Evolutionary conservation across 352 stramenopile species (phyloP).

Genomic region (Globisporangium alternatum): DNA sequence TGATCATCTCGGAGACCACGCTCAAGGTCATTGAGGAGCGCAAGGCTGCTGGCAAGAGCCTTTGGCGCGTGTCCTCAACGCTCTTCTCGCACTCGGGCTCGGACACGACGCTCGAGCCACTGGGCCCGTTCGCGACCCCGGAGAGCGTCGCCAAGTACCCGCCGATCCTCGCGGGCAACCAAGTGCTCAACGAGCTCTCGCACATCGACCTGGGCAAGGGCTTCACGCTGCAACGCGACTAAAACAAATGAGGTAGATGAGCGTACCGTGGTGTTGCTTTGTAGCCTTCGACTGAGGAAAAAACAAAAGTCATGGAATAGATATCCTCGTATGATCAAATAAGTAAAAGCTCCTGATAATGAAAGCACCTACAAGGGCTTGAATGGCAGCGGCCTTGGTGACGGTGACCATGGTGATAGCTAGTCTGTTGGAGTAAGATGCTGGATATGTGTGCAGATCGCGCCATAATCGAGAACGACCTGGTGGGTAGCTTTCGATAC

Average conservation of each 20-base stretch:
- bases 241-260: slow-evolving; percentile 7
- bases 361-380: too few species aligned
- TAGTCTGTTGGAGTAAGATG: too few species aligned
- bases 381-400: too few species aligned
- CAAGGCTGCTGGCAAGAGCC: slow-evolving; percentile 64
- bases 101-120: slow-evolving; percentile 81
- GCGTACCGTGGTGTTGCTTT: too few species aligned
- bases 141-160: slow-evolving; percentile 73
- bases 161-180: slow-evolving; percentile 77
- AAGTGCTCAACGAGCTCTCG: slow-evolving; percentile 84
- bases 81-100: slow-evolving; percentile 91
- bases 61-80: slow-evolving; percentile 91
- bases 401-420: too few species aligned
- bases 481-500: too few species aligned
- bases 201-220: slow-evolving; percentile 83
- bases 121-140: slow-evolving; percentile 74
- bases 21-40: slow-evolving; percentile 64
- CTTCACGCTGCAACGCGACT: slow-evolving; percentile 70
- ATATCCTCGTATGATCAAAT: too few species aligned
- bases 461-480: too few species aligned
- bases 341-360: too few species aligned
- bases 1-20: slow-evolving; percentile 80
- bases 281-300: too few species aligned
- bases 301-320: too few species aligned
- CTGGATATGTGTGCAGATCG: too few species aligned